These are phyloP conservation scores for Xylaria sp. DNA, from an alignment of 2,329 filamentous ascomycete genomes.

Conservation along the genomic window DNA sequence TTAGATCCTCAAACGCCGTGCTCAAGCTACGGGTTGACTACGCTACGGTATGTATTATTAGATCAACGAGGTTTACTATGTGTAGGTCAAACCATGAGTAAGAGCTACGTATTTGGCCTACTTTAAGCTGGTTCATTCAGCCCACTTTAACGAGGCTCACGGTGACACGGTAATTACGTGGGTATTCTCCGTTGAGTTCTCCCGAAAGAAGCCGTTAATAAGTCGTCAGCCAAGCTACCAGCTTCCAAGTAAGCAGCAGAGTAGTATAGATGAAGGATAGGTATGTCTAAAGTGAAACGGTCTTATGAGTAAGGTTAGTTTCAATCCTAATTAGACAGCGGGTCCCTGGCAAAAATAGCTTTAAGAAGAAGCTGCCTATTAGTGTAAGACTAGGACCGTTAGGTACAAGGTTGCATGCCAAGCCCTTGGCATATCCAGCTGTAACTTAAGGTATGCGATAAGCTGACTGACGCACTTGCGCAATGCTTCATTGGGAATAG, in stretches of 20 bases:
- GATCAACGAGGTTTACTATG: conserved; percentile 31
- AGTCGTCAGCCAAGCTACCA: conserved; percentile 10
- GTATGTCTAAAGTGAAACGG: conserved; percentile 21
- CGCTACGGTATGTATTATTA: conserved; percentile 18
- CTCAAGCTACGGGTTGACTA: conserved; percentile 5
- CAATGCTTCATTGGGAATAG: conserved; percentile 13
- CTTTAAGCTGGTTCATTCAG: conserved; percentile 22
- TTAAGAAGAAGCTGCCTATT: conserved; percentile 23
- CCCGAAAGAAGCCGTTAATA: neutral
- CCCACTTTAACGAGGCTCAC: conserved; percentile 25
- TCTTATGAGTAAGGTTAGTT: conserved; percentile 25
- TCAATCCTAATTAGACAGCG: conserved; percentile 17
- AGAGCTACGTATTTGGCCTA: conserved; percentile 31
- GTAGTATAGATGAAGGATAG: neutral
- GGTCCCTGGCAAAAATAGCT: conserved; percentile 17
- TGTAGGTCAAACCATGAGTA: conserved; percentile 23
- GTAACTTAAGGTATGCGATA: conserved; percentile 24
- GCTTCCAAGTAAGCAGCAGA: conserved; percentile 15
- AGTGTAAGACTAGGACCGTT: conserved; percentile 10
- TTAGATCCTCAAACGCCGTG: neutral
- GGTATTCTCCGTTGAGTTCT: conserved; percentile 8
- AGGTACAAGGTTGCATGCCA: conserved; percentile 24
- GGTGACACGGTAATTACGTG: conserved; percentile 19
- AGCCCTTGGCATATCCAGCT: conserved; percentile 29
- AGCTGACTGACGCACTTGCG: conserved; percentile 20